Conservation (phyloP, 768 basidiomycete genomes). For the Xerocomellus chrysenteron region DNA sequence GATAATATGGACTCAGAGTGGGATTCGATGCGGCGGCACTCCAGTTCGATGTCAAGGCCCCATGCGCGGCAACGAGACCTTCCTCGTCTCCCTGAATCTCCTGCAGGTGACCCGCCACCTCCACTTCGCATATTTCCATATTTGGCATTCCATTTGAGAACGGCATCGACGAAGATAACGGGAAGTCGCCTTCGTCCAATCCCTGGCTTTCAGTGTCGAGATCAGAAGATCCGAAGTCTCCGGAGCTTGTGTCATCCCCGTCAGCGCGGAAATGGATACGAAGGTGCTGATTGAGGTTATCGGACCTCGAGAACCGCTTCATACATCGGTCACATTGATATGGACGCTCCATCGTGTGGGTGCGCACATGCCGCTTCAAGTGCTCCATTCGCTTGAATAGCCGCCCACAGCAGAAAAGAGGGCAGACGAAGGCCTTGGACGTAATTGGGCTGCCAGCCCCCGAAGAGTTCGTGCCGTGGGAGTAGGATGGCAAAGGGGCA, state of each 20-base stretch:
- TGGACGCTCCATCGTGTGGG: slow-evolving; percentile 87
- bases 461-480: slow-evolving; percentile 20
- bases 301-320: slow-evolving; percentile 84
- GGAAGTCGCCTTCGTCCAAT: slow-evolving; percentile 34
- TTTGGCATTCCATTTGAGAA: slow-evolving; percentile 39
- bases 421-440: slow-evolving; percentile 75
- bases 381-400: slow-evolving; percentile 93
- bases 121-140: slow-evolving; percentile 59
- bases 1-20: slow-evolving; percentile 24
- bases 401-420: slow-evolving; percentile 78
- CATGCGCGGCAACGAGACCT: slow-evolving; percentile 43
- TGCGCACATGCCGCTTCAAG: slow-evolving; percentile 81
- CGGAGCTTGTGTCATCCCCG: slow-evolving; percentile 29
- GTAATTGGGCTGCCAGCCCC: slow-evolving; percentile 33
- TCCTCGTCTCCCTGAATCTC: slow-evolving; percentile 60
- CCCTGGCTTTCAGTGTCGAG: slow-evolving; percentile 35
- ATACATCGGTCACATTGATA: slow-evolving; percentile 72
- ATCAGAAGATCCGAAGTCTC: slow-evolving; percentile 27
- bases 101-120: slow-evolving; percentile 53
- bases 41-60: slow-evolving; percentile 18
- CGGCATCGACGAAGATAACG: slow-evolving; percentile 23
- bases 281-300: slow-evolving; percentile 85
- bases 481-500: slow-evolving; percentile 18
- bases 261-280: slow-evolving; percentile 61
- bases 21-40: slow-evolving; percentile 13